Conservation (phyloP, 2,329 filamentous ascomycete species). For the Ceratocystis huliohia region DNA sequence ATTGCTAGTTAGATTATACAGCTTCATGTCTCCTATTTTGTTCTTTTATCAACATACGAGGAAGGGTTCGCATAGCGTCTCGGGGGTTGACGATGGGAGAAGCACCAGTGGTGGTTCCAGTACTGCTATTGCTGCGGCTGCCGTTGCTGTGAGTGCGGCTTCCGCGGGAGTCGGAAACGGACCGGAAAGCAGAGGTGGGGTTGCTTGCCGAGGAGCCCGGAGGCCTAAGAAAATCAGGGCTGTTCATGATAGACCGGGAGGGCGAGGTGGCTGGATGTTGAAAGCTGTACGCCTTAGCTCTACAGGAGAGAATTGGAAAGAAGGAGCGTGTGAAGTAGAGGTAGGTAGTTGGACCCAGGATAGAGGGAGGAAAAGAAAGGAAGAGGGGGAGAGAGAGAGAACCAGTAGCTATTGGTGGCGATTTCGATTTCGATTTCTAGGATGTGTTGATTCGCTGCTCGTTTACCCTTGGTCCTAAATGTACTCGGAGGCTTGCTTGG, state of each 20-base stretch:
- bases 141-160: constrained; percentile 9
- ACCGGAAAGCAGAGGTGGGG: constrained; percentile 11
- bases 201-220: constrained; percentile 20
- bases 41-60: constrained; percentile 9
- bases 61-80: constrained; percentile 17
- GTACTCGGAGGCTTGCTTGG: no score
- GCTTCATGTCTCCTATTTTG: not conserved
- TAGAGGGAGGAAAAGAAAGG: not conserved
- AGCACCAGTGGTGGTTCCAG: not conserved
- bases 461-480: no score
- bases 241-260: constrained; percentile 10
- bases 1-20: not conserved
- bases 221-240: constrained; percentile 16
- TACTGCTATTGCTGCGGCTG: constrained; percentile 18
- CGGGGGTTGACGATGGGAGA: constrained; percentile 13
- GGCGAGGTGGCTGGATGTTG: not conserved
- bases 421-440: no score
- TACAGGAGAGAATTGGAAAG: not conserved
- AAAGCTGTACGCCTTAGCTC: no score
- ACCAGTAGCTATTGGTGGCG: no score
- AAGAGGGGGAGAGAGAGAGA: not conserved
- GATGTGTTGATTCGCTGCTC: no score
- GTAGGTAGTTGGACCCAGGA: not conserved
- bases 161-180: not conserved
- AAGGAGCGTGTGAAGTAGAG: not conserved